phyloP scores from a whole-genome alignment of 2,329 filamentous ascomycete genomes.

The Coleophoma eucalyptorum region DNA sequence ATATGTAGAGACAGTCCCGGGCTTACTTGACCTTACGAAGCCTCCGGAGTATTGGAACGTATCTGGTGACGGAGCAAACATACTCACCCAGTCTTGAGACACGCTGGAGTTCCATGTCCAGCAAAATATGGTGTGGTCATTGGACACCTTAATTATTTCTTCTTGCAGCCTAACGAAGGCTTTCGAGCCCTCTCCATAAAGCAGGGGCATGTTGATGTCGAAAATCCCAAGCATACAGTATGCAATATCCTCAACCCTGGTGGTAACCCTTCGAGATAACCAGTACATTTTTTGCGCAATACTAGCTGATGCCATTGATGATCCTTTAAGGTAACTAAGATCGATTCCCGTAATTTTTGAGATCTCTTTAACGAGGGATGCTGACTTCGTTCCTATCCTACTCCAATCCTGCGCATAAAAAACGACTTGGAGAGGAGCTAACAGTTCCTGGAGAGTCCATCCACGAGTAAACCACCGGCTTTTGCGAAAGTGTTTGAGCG shows the following conservation, averaged over 20 bases:
- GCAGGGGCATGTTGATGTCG: constrained; percentile 36
- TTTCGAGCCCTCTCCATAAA: constrained; percentile 34
- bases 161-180: constrained; percentile 30
- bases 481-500: neutral
- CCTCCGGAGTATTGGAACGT: neutral
- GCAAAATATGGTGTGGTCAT: constrained; percentile 26
- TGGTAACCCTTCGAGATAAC: constrained; percentile 31
- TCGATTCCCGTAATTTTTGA: neutral
- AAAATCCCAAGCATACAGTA: constrained; percentile 41
- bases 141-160: constrained; percentile 27
- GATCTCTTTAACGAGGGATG: constrained; percentile 1
- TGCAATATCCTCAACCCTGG: constrained; percentile 34
- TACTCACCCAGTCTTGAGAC: neutral
- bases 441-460: constrained; percentile 5
- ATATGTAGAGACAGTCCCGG: neutral
- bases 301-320: neutral
- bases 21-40: neutral
- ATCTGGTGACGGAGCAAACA: neutral
- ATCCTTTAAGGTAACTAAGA: neutral
- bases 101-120: constrained; percentile 13
- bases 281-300: constrained; percentile 36
- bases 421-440: constrained; percentile 3
- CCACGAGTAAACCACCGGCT: constrained; percentile 7
- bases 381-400: constrained; percentile 6
- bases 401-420: constrained; percentile 4